These are phyloP conservation scores for Biscutella laevigata DNA, from an alignment of 441 rosid genomes.

Conservation along the genomic window DNA sequence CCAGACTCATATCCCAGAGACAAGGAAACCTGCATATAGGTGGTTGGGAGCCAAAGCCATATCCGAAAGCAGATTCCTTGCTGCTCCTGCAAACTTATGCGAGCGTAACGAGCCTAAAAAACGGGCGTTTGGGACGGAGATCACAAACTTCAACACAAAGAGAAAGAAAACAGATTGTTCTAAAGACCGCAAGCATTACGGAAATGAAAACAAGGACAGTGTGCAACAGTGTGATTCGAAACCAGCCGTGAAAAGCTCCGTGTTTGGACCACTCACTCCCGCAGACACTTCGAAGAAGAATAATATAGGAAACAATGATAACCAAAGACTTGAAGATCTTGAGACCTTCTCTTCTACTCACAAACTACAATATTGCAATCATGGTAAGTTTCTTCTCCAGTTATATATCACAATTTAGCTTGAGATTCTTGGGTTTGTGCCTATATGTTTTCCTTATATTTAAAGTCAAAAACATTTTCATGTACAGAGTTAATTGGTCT, in stretches of 20 bases:
- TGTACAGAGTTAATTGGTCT: conserved; percentile 58
- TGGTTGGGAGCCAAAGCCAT: conserved; percentile 67
- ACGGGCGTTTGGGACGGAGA: conserved; percentile 53
- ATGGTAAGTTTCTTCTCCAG: conserved; percentile 35
- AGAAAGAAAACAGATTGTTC: conserved; percentile 33
- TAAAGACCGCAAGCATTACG: conserved; percentile 22
- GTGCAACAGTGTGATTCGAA: conserved; percentile 20
- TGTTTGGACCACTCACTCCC: conserved; percentile 54
- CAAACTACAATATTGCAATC: conserved; percentile 45
- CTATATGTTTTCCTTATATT: neutral
- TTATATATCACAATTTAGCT: neutral
- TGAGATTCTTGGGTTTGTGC: neutral
- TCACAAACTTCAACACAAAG: conserved; percentile 43
- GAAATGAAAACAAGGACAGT: conserved; percentile 24
- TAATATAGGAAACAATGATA: conserved; percentile 27
- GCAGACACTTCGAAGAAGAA: conserved; percentile 5
- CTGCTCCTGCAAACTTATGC: conserved; percentile 15
- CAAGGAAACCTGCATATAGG: conserved; percentile 68
- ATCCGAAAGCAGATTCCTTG: conserved; percentile 15
- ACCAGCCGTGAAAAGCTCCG: conserved; percentile 32
- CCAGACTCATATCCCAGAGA: conserved; percentile 72
- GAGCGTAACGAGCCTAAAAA: conserved; percentile 39
- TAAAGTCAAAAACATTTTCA: conserved; percentile 17
- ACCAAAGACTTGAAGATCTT: conserved; percentile 30
- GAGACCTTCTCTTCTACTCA: conserved; percentile 35